These are phyloP conservation scores for Kodamaea ohmeri DNA, from an alignment of 1,139 yeast species.

Conservation along the genomic window DNA sequence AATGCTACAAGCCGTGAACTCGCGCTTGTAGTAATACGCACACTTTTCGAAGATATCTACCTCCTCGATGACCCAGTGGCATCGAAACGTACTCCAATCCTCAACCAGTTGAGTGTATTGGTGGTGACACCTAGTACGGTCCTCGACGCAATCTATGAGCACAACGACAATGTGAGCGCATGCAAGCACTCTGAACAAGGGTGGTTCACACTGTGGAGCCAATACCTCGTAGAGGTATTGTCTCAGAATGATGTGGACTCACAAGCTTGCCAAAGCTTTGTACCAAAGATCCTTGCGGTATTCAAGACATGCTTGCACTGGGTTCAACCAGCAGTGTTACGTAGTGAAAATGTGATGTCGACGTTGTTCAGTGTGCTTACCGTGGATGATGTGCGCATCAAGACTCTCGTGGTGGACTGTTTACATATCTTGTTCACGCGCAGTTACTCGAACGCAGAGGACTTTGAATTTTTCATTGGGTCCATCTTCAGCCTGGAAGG, in stretches of 20 bases:
- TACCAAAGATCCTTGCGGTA: conserved; percentile 71
- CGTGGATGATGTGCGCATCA: conserved; percentile 61
- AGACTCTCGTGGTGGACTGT: conserved; percentile 86
- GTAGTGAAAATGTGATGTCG: conserved; percentile 62
- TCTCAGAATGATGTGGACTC: conserved; percentile 32
- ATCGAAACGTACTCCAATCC: conserved; percentile 69
- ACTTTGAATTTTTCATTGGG: conserved; percentile 77
- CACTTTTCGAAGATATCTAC: conserved; percentile 92
- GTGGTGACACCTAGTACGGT: conserved; percentile 71
- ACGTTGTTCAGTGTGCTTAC: conserved; percentile 62
- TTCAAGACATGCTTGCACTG: conserved; percentile 89
- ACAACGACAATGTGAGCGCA: conserved; percentile 57
- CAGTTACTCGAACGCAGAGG: conserved; percentile 64
- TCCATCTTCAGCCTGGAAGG: conserved; percentile 74
- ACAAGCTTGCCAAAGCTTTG: conserved; percentile 45
- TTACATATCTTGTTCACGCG: conserved; percentile 86
- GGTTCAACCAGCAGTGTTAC: conserved; percentile 77
- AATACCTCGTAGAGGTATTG: conserved; percentile 55
- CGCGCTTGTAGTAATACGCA: conserved; percentile 72
- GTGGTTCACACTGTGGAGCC: conserved; percentile 82
- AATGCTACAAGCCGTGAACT: conserved; percentile 68
- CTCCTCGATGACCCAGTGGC: conserved; percentile 90
- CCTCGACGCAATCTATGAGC: conserved; percentile 66
- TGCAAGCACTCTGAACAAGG: conserved; percentile 74
- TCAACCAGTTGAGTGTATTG: conserved; percentile 81